These are phyloP conservation scores for Curvularia eragrostidis DNA, from an alignment of 2,329 filamentous ascomycete species.

Conservation along the genomic window DNA sequence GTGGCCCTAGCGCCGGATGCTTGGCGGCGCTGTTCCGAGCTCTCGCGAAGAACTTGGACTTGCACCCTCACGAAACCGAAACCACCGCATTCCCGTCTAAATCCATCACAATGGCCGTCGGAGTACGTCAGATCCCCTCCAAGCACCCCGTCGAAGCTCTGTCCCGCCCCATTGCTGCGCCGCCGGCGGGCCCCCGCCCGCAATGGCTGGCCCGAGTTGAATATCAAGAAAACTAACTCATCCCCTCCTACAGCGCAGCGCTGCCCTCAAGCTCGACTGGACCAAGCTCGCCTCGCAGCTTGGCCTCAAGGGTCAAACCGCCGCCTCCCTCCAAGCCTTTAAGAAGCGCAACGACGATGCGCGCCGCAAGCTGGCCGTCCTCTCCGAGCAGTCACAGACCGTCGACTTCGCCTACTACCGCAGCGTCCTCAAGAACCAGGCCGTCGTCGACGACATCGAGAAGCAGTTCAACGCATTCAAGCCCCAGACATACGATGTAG, in stretches of 20 bases:
- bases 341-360: slow-evolving; percentile 99
- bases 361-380: slow-evolving; percentile 86
- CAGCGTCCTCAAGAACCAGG: slow-evolving; percentile 90
- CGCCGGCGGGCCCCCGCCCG: slow-evolving; percentile 29
- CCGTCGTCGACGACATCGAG: slow-evolving; percentile 96
- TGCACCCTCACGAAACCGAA: slow-evolving; percentile 57
- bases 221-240: slow-evolving; percentile 42
- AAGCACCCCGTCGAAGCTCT: slow-evolving; percentile 29
- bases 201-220: slow-evolving; percentile 37
- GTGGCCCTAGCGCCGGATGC: slow-evolving; percentile 9
- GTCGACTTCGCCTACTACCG: slow-evolving; percentile 97
- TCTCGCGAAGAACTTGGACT: slow-evolving; percentile 41
- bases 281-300: slow-evolving; percentile 91
- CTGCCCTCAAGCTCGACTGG: slow-evolving; percentile 99
- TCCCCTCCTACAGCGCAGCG: slow-evolving; percentile 75
- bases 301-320: slow-evolving; percentile 94
- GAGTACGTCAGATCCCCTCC: slow-evolving; percentile 47
- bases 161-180: slow-evolving; percentile 40
- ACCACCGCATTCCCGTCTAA: slow-evolving; percentile 45
- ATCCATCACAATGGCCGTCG: slow-evolving; percentile 55
- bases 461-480: slow-evolving; percentile 91
- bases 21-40: slow-evolving; percentile 25
- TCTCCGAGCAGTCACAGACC: slow-evolving; percentile 81
- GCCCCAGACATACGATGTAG: slow-evolving; percentile 90
- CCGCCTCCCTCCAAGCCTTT: slow-evolving; percentile 89